phyloP scores from a whole-genome alignment of 495 filamentous ascomycete genomes.

The Chaetomium tenue region DNA sequence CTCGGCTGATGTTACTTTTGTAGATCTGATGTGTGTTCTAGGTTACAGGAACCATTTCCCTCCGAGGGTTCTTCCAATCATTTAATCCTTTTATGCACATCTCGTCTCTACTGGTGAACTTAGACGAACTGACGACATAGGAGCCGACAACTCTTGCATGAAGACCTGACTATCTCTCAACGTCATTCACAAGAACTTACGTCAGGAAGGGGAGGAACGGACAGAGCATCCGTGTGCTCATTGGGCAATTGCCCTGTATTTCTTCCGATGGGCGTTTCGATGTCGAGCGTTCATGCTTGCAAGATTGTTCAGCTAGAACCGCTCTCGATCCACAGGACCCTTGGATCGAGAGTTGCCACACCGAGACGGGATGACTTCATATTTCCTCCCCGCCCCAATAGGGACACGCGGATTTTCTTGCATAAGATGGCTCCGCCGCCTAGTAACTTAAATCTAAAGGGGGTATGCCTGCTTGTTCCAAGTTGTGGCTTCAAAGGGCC shows the following conservation, averaged over 20 bases:
- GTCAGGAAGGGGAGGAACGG: slow-evolving; percentile 3
- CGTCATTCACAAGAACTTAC: slow-evolving; percentile 10
- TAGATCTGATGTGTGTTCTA: slow-evolving; percentile 4
- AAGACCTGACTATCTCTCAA: not conserved
- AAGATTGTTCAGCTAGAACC: not conserved
- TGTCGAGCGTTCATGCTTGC: not conserved
- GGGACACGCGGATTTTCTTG: not conserved
- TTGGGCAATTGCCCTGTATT: not conserved
- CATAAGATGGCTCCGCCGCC: not conserved
- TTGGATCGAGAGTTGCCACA: slow-evolving; percentile 1
- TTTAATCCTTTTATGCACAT: slow-evolving; percentile 10
- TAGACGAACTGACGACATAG: not conserved
- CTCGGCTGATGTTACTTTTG: slow-evolving; percentile 7
- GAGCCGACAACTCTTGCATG: not conserved
- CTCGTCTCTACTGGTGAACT: not conserved
- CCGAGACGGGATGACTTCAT: slow-evolving; percentile 17
- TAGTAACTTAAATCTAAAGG: not conserved
- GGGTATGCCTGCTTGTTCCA: not conserved
- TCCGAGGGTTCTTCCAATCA: not conserved
- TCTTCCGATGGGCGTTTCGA: not conserved
- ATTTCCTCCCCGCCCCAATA: not conserved
- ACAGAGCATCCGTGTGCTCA: not conserved
- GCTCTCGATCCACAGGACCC: not conserved
- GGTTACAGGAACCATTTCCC: not conserved
- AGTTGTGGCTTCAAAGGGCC: not conserved